Percentiles rank a stretch among this genome's conserved stretches.
Conservation (phyloP, 225 moss, liverwort and hornwort species). For the Bryoerythrophyllum caledonicum region DNA sequence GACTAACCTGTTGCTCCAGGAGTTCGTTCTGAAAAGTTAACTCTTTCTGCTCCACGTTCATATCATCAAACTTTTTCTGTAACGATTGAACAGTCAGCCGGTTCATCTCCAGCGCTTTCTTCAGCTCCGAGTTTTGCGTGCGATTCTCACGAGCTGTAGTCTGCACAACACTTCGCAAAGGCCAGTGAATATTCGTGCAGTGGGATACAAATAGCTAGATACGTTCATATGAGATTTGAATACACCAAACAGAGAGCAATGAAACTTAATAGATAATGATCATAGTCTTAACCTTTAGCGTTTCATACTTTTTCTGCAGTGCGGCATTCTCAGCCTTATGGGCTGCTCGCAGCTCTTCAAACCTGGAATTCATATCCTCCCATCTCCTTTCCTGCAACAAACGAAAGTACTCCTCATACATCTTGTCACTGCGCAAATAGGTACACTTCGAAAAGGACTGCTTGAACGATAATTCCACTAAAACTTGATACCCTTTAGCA, state of each 20-base stretch:
- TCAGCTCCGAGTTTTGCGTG: slow-evolving; percentile 53
- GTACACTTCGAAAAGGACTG: background rate
- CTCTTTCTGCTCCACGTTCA: slow-evolving; percentile 54
- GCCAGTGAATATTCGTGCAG: slow-evolving; percentile 4
- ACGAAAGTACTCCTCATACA: background rate
- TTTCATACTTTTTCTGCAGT: slow-evolving; percentile 56
- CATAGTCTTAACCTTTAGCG: slow-evolving; percentile 36
- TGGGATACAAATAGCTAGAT: background rate
- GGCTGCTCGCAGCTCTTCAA: slow-evolving; percentile 50
- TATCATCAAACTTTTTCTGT: slow-evolving; percentile 53
- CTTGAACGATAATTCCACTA: background rate
- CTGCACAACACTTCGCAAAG: slow-evolving; percentile 19
- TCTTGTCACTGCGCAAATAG: background rate
- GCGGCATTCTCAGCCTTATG: slow-evolving; percentile 45
- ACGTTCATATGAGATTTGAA: background rate
- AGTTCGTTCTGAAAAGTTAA: slow-evolving; percentile 59
- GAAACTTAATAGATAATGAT: background rate
- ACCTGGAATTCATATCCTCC: slow-evolving; percentile 48
- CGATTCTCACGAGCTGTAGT: slow-evolving; percentile 49
- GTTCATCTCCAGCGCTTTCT: slow-evolving; percentile 57
- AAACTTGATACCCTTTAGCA: background rate
- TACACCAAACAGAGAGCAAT: background rate
- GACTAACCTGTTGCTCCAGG: slow-evolving; percentile 64
- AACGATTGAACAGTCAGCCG: slow-evolving; percentile 47
- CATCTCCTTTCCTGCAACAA: slow-evolving; percentile 48